Percentiles rank a stretch among this genome's conserved stretches.
These are phyloP conservation scores for Pichia gijzeniarum DNA, from an alignment of 805 yeast genomes.

Conservation along the genomic window DNA sequence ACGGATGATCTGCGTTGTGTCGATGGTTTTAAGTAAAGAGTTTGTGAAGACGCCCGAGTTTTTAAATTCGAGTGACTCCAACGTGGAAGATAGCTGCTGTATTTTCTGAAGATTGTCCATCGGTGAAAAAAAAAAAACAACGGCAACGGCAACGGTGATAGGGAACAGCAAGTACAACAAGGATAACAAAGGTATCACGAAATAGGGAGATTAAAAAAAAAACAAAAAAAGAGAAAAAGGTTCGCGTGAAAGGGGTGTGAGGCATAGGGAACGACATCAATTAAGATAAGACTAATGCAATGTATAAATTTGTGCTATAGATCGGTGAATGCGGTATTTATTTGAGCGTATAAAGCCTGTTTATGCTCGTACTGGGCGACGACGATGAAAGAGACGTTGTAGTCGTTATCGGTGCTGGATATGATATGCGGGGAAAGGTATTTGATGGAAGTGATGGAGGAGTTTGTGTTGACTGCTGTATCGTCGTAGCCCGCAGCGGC, in stretches of 20 bases:
- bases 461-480: background rate
- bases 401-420: background rate
- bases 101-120: background rate
- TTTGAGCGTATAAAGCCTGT: background rate
- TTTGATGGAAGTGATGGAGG: background rate
- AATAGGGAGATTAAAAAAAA: no score
- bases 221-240: no score
- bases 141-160: no score
- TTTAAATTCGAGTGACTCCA: conserved; percentile 4
- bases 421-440: background rate
- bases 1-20: conserved; percentile 14
- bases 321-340: background rate
- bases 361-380: conserved; percentile 1
- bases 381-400: conserved; percentile 2
- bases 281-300: background rate
- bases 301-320: background rate
- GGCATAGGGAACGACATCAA: no score
- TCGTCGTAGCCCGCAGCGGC: conserved; percentile 3
- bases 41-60: conserved; percentile 13
- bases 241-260: no score
- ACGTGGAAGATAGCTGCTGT: background rate
- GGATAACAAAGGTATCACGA: no score
- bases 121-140: background rate
- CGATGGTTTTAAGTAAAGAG: conserved; percentile 12
- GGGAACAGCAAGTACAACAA: no score